Percentiles rank a stretch among this genome's conserved stretches.
Conservation (phyloP, 2,329 filamentous ascomycete genomes). For the Raffaelea ambrosiae region DNA sequence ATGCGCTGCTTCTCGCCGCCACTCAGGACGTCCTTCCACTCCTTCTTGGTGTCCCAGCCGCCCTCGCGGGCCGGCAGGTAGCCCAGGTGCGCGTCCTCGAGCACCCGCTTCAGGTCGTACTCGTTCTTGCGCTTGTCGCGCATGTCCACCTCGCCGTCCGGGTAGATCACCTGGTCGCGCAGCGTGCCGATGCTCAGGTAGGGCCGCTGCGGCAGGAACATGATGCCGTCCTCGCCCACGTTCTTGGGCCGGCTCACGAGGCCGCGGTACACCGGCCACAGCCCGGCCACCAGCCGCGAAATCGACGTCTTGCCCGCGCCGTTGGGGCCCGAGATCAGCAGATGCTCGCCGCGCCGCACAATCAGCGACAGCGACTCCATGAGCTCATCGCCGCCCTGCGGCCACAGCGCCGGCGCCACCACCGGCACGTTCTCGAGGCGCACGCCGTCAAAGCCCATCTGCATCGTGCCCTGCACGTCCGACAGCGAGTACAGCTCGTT, state of each 20-base stretch:
- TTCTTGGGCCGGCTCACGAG: slow-evolving; percentile 79
- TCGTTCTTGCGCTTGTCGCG: slow-evolving; percentile 70
- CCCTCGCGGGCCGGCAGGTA: slow-evolving; percentile 90
- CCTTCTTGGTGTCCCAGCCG: slow-evolving; percentile 92
- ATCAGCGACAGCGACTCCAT: slow-evolving; percentile 84
- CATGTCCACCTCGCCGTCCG: slow-evolving; percentile 93
- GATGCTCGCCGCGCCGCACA: slow-evolving; percentile 81
- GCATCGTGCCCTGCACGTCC: slow-evolving; percentile 87
- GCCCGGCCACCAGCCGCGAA: slow-evolving; percentile 74
- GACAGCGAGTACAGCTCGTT: slow-evolving; percentile 81
- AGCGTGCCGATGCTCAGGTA: slow-evolving; percentile 89
- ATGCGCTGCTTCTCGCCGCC: slow-evolving; percentile 97
- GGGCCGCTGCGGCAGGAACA: slow-evolving; percentile 93
- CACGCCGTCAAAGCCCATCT: slow-evolving; percentile 91
- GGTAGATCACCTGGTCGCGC: slow-evolving; percentile 96
- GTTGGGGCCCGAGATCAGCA: slow-evolving; percentile 90
- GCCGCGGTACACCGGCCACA: slow-evolving; percentile 95
- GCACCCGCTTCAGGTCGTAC: slow-evolving; percentile 63
- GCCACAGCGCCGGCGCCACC: slow-evolving; percentile 81
- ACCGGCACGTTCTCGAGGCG: slow-evolving; percentile 88
- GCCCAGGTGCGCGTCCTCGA: slow-evolving; percentile 77
- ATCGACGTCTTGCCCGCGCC: slow-evolving; percentile 91
- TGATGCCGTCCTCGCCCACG: slow-evolving; percentile 81
- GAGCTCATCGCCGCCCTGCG: slow-evolving; percentile 84
- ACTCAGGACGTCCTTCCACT: slow-evolving; percentile 97